Base-by-base conservation (phyloP, 129 eudicot species). In the Centrapalus pauciflorus region DNA sequence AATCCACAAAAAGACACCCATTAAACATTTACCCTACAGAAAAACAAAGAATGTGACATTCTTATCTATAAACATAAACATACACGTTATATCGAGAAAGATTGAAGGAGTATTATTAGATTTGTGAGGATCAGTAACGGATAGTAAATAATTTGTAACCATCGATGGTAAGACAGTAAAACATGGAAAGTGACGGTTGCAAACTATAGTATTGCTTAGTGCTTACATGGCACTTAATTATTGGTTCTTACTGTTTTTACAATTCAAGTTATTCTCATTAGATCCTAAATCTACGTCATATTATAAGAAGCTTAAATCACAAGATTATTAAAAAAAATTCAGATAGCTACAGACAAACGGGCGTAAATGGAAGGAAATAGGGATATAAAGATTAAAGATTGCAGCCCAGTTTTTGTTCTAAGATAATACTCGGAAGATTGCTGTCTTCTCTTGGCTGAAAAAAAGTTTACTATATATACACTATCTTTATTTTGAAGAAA, bases 1-100 rank as follows among this genome's bases (percentile, higher is more conserved):
- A 54, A 72, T 58, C 82, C 75, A 77, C 27, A 64, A 32, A 74
- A 50, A 45, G 10, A 64, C 8, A 17, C 17, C 0, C 0, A 0
- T 48, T 49, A 14, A 71, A 27, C 61, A 71, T 69, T 25, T 8
- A 49, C 52, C 37, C 55, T 51, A 72, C 1, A 1, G 7, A 25
- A 61, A 28, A 35, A 72, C 28, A 50, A 48, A 35, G 54, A 49
- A 61, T n/a, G 10, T 21, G 54, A 38, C 26, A 37, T n/a, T 38
- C 21, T 26, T 5, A 28, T 27, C 20, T 16, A 65, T 43, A 30
- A 46, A 25, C 13, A 8, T 8, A 17, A 19, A 9, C 10, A 19
- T 19, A 16, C n/a, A n/a, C n/a, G n/a, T n/a, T n/a, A n/a, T n/a
- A n/a, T n/a, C n/a, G n/a, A n/a, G n/a, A n/a, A n/a, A n/a, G n/a